Percentiles rank a stretch among this genome's conserved stretches.
These are phyloP conservation scores for Mortierella sp. DNA, from an alignment of 371 early-diverging fungal genomes.

Conservation along the genomic window DNA sequence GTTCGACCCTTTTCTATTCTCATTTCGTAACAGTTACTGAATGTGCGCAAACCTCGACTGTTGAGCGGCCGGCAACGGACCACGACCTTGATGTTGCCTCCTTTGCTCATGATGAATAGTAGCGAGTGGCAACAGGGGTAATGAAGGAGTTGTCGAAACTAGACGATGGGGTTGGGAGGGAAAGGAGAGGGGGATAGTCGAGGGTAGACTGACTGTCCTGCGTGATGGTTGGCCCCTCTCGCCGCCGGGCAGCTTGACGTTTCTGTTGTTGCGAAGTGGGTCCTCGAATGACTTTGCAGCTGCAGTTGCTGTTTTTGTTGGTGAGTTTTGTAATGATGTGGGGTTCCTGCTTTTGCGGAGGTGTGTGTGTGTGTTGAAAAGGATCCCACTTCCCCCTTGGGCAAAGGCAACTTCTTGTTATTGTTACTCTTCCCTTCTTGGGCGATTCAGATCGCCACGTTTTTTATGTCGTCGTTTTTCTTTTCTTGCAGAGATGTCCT, in stretches of 20 bases:
- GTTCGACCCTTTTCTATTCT: not conserved
- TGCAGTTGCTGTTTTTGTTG: not conserved
- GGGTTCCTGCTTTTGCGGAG: not conserved
- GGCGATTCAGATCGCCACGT: conserved; percentile 27
- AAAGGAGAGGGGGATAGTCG: not conserved
- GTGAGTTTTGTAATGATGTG: not conserved
- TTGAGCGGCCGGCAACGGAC: conserved; percentile 86
- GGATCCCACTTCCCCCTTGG: not conserved
- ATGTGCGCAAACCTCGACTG: conserved; percentile 66
- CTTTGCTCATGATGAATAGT: conserved; percentile 42
- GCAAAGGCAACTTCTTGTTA: not conserved
- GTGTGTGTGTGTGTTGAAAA: not conserved
- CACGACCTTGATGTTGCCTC: conserved; percentile 83
- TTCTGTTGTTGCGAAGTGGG: not conserved
- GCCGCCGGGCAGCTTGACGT: not conserved
- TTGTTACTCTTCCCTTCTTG: not conserved
- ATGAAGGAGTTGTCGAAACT: not conserved
- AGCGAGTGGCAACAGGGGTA: not conserved
- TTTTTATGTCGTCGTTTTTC: not conserved
- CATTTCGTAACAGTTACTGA: not conserved
- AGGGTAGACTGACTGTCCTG: conserved; percentile 6
- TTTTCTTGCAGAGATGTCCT: conserved; percentile 6
- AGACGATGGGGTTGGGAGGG: not conserved
- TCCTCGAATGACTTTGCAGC: not conserved
- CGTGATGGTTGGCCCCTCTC: not conserved